These are phyloP conservation scores for Trifolium subterraneum DNA, from an alignment of 306 rosid genomes.

Conservation along the genomic window DNA sequence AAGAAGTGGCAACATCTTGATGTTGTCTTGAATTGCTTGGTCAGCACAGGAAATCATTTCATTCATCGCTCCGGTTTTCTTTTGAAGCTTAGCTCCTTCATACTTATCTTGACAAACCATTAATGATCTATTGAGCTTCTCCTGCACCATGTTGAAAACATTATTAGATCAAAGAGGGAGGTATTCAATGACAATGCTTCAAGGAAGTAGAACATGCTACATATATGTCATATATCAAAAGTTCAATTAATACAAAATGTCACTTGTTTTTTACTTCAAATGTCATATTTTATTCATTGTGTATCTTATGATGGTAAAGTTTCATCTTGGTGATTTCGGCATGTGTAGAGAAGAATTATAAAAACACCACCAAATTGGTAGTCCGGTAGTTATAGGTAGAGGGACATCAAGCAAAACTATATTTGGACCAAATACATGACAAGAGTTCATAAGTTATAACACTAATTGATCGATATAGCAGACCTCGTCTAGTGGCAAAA, in stretches of 20 bases:
- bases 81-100: conserved; percentile 80
- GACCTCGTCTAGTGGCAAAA: too few species aligned
- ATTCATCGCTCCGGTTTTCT: conserved; percentile 53
- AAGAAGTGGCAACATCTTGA: conserved; percentile 68
- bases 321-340: too few species aligned
- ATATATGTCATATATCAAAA: background rate
- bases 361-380: too few species aligned
- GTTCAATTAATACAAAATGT: background rate
- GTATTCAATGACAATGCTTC: background rate
- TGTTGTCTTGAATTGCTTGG: conserved; percentile 71
- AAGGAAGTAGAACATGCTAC: background rate
- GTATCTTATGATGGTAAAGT: too few species aligned
- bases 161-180: conserved; percentile 27
- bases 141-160: conserved; percentile 59
- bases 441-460: too few species aligned
- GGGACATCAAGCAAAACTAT: too few species aligned
- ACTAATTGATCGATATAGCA: too few species aligned
- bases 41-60: conserved; percentile 83
- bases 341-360: too few species aligned
- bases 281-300: too few species aligned
- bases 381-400: too few species aligned
- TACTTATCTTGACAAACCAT: conserved; percentile 96
- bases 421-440: too few species aligned
- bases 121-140: conserved; percentile 78
- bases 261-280: too few species aligned